Conservation (phyloP, 164 flowering plant genomes). For the Stephania yunnanensis region DNA sequence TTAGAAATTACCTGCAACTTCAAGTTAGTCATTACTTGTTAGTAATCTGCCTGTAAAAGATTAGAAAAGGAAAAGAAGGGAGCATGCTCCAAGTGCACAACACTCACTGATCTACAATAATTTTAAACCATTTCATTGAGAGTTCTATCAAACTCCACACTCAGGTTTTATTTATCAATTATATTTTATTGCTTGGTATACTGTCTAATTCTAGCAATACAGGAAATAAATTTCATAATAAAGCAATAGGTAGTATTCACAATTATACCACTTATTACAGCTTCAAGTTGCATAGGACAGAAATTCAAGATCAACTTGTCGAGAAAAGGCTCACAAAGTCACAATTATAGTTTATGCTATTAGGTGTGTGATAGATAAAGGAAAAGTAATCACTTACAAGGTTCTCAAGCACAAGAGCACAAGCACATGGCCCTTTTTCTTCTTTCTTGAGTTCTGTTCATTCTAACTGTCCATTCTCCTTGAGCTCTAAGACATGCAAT, state of each 20-base stretch:
- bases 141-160: not conserved
- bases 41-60: not conserved
- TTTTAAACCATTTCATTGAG: not conserved
- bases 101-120: not conserved
- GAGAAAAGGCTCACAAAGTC: not conserved
- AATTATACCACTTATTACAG: not conserved
- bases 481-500: not conserved
- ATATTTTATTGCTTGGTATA: not conserved
- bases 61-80: not conserved
- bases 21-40: not conserved
- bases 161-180: not conserved
- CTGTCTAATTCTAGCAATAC: not conserved
- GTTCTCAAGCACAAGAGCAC: not conserved
- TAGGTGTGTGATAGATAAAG: not conserved
- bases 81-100: not conserved
- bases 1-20: not conserved
- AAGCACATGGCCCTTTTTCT: not conserved
- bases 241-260: not conserved
- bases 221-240: not conserved
- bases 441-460: not conserved
- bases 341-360: not conserved
- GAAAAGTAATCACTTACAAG: not conserved
- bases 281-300: not conserved
- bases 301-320: not conserved
- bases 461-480: not conserved